A percentile compares a stretch with the other conserved stretches of the same genome.
phyloP scores from a whole-genome alignment of 2,329 filamentous ascomycete genomes.

The Xylariaceae sp. region DNA sequence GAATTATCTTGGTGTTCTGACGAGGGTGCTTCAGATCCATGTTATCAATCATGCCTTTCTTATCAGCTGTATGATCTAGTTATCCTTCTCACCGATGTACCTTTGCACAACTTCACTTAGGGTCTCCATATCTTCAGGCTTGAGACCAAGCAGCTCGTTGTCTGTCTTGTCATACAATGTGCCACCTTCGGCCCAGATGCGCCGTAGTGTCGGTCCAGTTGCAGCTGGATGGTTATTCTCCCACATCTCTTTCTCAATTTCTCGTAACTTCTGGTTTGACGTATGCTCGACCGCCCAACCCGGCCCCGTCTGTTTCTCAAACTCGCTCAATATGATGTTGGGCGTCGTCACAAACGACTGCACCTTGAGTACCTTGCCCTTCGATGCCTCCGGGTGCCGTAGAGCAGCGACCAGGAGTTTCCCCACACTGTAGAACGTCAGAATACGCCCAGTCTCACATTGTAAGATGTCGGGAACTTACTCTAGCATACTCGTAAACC shows the following conservation, averaged over 20 bases:
- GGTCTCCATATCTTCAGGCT: conserved; percentile 47
- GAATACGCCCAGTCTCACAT: neutral
- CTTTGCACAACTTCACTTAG: conserved; percentile 45
- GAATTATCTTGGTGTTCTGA: no score
- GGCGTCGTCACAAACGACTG: conserved; percentile 68
- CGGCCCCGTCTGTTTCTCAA: conserved; percentile 59
- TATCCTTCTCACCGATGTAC: conserved; percentile 28
- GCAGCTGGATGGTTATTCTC: conserved; percentile 5
- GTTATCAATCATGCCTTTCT: no score
- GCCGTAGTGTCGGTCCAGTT: conserved; percentile 9
- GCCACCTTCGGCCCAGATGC: conserved; percentile 16
- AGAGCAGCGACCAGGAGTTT: conserved; percentile 61
- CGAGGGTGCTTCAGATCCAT: no score
- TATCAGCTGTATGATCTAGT: no score
- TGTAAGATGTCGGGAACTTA: conserved; percentile 34
- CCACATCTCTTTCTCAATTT: conserved; percentile 34
- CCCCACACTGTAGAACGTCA: conserved; percentile 49
- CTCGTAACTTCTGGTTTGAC: conserved; percentile 47
- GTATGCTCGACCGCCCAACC: conserved; percentile 53
- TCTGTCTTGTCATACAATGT: conserved; percentile 16
- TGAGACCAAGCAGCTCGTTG: conserved; percentile 10
- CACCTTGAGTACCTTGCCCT: conserved; percentile 57
- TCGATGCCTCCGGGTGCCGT: conserved; percentile 47
- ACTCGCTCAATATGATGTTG: conserved; percentile 59
- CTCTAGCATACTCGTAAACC: conserved; percentile 70